Evolutionary conservation across 768 basidiomycete species (phyloP), one percentile per base, ranked within the genome.

Genomic region (Trametes cubensis): DNA sequence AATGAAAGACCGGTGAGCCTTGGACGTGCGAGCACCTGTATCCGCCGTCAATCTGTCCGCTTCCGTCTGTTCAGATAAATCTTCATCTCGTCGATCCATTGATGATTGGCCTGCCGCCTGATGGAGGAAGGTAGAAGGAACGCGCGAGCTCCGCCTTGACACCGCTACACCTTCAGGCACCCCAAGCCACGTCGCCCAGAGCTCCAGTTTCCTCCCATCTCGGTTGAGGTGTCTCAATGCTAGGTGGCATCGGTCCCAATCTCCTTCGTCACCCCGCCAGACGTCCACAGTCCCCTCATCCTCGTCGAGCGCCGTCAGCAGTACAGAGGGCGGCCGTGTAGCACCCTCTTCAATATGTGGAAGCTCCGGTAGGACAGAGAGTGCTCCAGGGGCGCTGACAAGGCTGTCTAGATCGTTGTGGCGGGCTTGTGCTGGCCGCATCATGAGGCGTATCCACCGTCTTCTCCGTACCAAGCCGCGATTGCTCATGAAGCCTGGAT

Each of bases 391-490:
- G 6, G 34, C 26, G 42, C 42, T 41, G 47, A 55, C 41, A 8
- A 40, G 25, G 53, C 55, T 61, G 23, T 30, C 55, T 17, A 46
- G 23, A 26, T 55, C 60, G 20, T 55, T 52, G 20, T 48, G 62
- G 26, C 28, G 75, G 66, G 79, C 82, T 6, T 56, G 63, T 0
- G 63, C 55, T 4, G 89, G 88, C 15, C 87, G 81, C 79, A 91
- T 83, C 92, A 94, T 94, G 26, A 94, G 78, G 51, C 92, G 81
- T 38, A 94, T 76, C 92, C 92, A 94, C n/a, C 88, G 79, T 49
- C 92, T 80, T 48, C 92, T 78, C 34, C 92, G 80, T 39, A 94
- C 92, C 82, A 83, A 91, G 4, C 87, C 88, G 38, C 88, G 88
- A 7, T 83, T 75, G 69, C 84, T 84, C 45, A 87, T 69, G 25